A percentile compares a stretch with the other conserved stretches of the same genome.
Evolutionary conservation across 345 rosid genomes (phyloP).

Genomic region (Acer negundo): DNA sequence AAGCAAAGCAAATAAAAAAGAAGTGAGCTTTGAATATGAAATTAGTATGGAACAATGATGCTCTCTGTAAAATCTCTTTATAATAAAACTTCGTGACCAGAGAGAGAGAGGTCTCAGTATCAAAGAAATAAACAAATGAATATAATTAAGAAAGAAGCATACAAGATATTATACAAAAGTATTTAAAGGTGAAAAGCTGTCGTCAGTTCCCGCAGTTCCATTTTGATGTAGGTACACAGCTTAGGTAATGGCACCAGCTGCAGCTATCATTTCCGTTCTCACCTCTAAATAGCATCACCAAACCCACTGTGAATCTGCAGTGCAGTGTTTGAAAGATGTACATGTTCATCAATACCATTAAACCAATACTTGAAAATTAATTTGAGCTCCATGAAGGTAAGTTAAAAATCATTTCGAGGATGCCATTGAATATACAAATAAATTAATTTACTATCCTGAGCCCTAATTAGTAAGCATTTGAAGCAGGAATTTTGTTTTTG

Average conservation of each 20-base stretch:
- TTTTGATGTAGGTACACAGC: conserved; percentile 81
- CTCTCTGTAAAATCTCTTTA: neutral
- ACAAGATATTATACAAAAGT: neutral
- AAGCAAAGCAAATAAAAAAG: neutral
- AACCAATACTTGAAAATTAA: neutral
- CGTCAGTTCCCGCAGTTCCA: conserved; percentile 67
- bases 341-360: neutral
- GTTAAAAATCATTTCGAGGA: neutral
- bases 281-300: conserved; percentile 82
- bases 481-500: too few relatives aligned
- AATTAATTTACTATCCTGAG: too few relatives aligned
- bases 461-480: too few relatives aligned
- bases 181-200: neutral
- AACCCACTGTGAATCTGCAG: conserved; percentile 65
- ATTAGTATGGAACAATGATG: neutral
- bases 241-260: conserved; percentile 98
- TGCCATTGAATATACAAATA: neutral
- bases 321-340: conserved; percentile 28
- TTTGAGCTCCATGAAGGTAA: neutral
- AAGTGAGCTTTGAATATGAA: neutral
- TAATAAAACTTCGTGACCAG: neutral
- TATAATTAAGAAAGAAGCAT: neutral
- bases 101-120: neutral
- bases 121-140: conserved; percentile 30
- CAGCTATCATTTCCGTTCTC: conserved; percentile 83